Evolutionary conservation across 805 yeast species (phyloP).

Genomic region (Metahyphopichia silvanorum): DNA sequence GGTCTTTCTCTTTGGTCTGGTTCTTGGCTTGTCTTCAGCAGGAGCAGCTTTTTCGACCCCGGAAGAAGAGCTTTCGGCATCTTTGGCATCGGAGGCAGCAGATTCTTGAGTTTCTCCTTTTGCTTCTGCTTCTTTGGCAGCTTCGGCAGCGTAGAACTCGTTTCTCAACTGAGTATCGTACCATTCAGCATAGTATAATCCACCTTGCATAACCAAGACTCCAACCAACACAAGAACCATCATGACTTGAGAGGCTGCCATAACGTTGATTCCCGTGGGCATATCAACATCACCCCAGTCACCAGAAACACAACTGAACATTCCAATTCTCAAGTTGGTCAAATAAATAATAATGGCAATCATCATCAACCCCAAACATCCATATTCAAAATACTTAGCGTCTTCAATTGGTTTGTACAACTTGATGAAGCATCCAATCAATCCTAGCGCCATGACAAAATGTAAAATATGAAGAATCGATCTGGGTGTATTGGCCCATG

Average conservation of each 20-base stretch:
- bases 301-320: slow-evolving; percentile 62
- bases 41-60: slow-evolving; percentile 6
- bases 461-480: slow-evolving; percentile 62
- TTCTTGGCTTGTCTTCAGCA: too few relatives aligned
- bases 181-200: slow-evolving; percentile 82
- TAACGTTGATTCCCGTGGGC: slow-evolving; percentile 81
- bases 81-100: background rate
- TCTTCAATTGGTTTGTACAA: slow-evolving; percentile 86
- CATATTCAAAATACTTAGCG: slow-evolving; percentile 85
- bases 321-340: slow-evolving; percentile 82
- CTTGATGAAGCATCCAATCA: slow-evolving; percentile 70
- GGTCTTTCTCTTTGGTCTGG: slow-evolving; percentile 8
- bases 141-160: slow-evolving; percentile 29
- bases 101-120: slow-evolving; percentile 9
- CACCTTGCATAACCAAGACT: slow-evolving; percentile 80
- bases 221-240: slow-evolving; percentile 70
- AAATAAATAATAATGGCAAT: slow-evolving; percentile 74
- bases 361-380: slow-evolving; percentile 70
- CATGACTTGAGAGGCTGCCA: slow-evolving; percentile 86
- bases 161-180: slow-evolving; percentile 39
- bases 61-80: too few relatives aligned
- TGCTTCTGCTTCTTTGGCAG: slow-evolving; percentile 15
- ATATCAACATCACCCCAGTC: slow-evolving; percentile 94
- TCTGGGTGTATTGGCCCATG: slow-evolving; percentile 66
- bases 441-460: slow-evolving; percentile 57